Percentiles rank a stretch among this genome's conserved stretches.
Conservation (phyloP, 2,329 filamentous ascomycete genomes). For the Fusarium hostae region DNA sequence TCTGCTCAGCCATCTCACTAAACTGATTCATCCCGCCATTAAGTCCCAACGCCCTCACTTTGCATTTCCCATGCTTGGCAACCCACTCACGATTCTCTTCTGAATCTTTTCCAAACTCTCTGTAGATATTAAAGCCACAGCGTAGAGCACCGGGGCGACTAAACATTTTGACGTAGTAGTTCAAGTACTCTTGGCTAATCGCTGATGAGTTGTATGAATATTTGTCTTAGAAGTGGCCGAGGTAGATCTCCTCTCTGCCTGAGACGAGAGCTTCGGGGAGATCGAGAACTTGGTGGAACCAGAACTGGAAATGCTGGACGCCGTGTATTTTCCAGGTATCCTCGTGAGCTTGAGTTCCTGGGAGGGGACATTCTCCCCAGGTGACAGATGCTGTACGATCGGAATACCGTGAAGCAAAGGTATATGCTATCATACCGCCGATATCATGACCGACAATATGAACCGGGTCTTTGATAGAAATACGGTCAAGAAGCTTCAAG, state of each 20-base stretch:
- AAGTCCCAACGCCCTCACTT: constrained; percentile 12
- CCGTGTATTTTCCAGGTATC: constrained; percentile 8
- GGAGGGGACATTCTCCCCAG: constrained; percentile 23
- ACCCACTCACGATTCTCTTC: constrained; percentile 28
- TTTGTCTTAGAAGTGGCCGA: constrained; percentile 23
- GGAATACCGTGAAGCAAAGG: constrained; percentile 8
- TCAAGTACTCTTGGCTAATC: constrained; percentile 7
- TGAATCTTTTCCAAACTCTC: constrained; percentile 7
- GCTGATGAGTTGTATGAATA: constrained; percentile 16
- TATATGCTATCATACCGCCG: constrained; percentile 26
- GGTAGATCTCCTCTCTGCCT: constrained; percentile 15
- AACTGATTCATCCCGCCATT: constrained; percentile 13
- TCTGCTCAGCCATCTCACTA: constrained; percentile 17
- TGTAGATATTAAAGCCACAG: constrained; percentile 3
- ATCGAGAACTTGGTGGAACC: constrained; percentile 7
- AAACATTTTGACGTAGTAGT: constrained; percentile 5
- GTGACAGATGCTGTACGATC: constrained; percentile 9
- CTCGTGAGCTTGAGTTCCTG: constrained; percentile 6
- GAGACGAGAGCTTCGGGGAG: constrained; percentile 17
- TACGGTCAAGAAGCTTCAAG: not conserved
- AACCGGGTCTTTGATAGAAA: constrained; percentile 7
- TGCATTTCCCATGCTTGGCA: constrained; percentile 19
- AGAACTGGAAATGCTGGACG: constrained; percentile 13
- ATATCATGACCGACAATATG: constrained; percentile 20
- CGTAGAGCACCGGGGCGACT: not conserved